phyloP scores from a whole-genome alignment of 2,329 filamentous ascomycete species.

The Pyrenochaeta sp. region DNA sequence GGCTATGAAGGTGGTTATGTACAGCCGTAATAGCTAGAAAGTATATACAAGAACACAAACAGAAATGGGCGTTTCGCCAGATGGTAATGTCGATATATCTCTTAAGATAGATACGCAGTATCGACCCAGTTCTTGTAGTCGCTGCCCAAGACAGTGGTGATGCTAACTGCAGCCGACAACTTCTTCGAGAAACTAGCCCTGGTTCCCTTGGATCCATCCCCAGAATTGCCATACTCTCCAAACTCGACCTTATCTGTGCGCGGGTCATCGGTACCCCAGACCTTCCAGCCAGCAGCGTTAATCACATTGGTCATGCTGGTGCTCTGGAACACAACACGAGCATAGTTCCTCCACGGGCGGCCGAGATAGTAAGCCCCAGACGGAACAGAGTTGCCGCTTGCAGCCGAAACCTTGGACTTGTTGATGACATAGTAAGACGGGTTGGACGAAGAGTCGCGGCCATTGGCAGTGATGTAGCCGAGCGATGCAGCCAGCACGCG shows the following conservation, averaged over 20 bases:
- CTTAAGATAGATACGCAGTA: slow-evolving; percentile 34
- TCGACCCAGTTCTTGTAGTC: slow-evolving; percentile 42
- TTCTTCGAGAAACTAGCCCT: slow-evolving; percentile 59
- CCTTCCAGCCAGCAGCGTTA: slow-evolving; percentile 65
- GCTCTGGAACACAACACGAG: slow-evolving; percentile 61
- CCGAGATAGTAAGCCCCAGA: slow-evolving; percentile 59
- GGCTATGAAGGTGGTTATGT: too few species aligned
- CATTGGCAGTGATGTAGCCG: slow-evolving; percentile 53
- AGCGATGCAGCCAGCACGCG: slow-evolving; percentile 50
- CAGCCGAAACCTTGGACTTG: slow-evolving; percentile 57
- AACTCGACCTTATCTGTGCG: slow-evolving; percentile 63
- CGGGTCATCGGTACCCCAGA: slow-evolving; percentile 61
- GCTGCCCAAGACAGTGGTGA: slow-evolving; percentile 55
- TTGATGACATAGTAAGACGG: slow-evolving; percentile 64
- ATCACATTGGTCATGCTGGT: slow-evolving; percentile 63
- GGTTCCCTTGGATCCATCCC: slow-evolving; percentile 61
- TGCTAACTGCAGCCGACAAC: slow-evolving; percentile 51
- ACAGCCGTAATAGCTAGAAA: too few species aligned
- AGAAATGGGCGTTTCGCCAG: too few species aligned
- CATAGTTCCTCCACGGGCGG: slow-evolving; percentile 61
- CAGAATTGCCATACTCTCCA: slow-evolving; percentile 67
- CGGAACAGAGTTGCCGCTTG: slow-evolving; percentile 46
- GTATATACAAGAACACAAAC: slow-evolving; percentile 11
- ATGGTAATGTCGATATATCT: too few species aligned
- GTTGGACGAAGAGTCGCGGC: slow-evolving; percentile 39